A percentile compares a stretch with the other conserved stretches of the same genome.
Conservation (phyloP, 306 rosid genomes). For the Dalbergia cochinchinensis region DNA sequence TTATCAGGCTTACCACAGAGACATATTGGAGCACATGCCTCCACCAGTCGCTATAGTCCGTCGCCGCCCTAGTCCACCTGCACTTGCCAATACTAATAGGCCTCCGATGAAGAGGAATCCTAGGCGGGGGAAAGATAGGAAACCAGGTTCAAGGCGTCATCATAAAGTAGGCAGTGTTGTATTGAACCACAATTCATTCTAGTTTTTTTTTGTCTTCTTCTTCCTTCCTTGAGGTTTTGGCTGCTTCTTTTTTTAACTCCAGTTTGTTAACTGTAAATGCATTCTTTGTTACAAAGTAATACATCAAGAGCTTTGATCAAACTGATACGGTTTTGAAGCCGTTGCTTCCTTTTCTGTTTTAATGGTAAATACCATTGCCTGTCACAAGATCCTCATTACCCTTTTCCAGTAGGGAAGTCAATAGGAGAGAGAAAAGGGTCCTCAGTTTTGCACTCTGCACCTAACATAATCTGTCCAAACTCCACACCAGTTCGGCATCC, state of each 20-base stretch:
- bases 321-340: slow-evolving; percentile 53
- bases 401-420: slow-evolving; percentile 26
- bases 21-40: slow-evolving; percentile 81
- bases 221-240: slow-evolving; percentile 28
- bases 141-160: slow-evolving; percentile 66
- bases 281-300: slow-evolving; percentile 59
- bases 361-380: slow-evolving; percentile 53
- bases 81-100: slow-evolving; percentile 41
- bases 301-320: slow-evolving; percentile 56
- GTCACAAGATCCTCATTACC: slow-evolving; percentile 41
- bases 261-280: slow-evolving; percentile 54
- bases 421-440: slow-evolving; percentile 21
- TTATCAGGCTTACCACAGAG: slow-evolving; percentile 83
- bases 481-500: not conserved
- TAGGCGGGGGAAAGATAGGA: slow-evolving; percentile 67
- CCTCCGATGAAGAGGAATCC: slow-evolving; percentile 60
- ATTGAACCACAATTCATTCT: slow-evolving; percentile 53
- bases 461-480: slow-evolving; percentile 9
- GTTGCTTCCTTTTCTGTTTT: slow-evolving; percentile 61
- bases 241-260: slow-evolving; percentile 37
- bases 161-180: slow-evolving; percentile 66
- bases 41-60: slow-evolving; percentile 58
- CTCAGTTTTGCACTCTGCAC: slow-evolving; percentile 41
- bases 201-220: slow-evolving; percentile 26
- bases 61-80: slow-evolving; percentile 48